Base-by-base conservation (phyloP, 2,329 filamentous ascomycete genomes). In the Monilinia polystroma region DNA sequence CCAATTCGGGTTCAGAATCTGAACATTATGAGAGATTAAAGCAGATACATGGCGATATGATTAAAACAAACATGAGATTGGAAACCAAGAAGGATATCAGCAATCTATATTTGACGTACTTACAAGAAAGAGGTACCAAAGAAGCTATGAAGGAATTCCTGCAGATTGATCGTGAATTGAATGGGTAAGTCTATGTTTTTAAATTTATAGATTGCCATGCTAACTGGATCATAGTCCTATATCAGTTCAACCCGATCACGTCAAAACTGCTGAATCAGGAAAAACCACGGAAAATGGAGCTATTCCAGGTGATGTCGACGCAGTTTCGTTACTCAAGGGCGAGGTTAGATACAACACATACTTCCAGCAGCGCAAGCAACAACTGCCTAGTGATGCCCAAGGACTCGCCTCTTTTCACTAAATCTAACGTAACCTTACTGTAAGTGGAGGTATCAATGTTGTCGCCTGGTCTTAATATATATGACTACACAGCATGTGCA, bases 131-230 rank as follows among this genome's bases (percentile, higher is more conserved):
- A 64, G 93, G 94, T 18, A 88, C 87, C 68, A 91, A 93, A 76
- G 87, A 93, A 43, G 86, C 92, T 2, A 94, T 96, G 80, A 92
- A 93, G 78, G 90, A 93, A 73, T 97, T 93, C 77, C 83, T 97
- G 75, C 81, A 84, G 68, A 81, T 98, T 47, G 94, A 99, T 76
- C 86, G 88, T 54, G 91, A 96, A 77, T 86, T 97, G 68, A 95
- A 96, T 77, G 95, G 95, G 87, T 89, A 80, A 78, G 86, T 76
- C 26, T 29, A 53, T 20, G 29, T 52, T 20, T 51, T 11, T 7
- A 16, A 20, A 41, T 16, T 32, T 26, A 38, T 12, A 35, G 18
- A 14, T 10, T n/a, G 53, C 20, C 54, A 66, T 63, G 47, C 69
- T 73, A 68, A 74, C 62, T 59, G 59, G 53, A 49, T n/a, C 45